A percentile compares a stretch with the other conserved stretches of the same genome.
Evolutionary conservation across 495 filamentous ascomycete genomes (phyloP).

Genomic region (Bryoglossum gracile): DNA sequence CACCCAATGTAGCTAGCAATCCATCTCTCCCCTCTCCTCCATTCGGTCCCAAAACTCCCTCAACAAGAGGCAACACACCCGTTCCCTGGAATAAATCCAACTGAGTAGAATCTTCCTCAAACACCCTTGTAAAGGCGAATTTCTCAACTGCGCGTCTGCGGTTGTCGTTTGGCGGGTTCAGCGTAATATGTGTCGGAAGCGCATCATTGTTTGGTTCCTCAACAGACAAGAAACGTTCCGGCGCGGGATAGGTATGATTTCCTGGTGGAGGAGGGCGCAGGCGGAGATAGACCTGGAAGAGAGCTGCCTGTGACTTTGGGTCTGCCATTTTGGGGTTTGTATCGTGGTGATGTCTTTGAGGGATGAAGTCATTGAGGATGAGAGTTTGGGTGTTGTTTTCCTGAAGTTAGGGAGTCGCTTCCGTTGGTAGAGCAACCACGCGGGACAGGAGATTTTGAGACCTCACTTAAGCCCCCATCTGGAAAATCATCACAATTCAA

Average conservation of each 20-base stretch:
- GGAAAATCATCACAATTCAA: no score
- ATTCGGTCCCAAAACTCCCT: conserved; percentile 62
- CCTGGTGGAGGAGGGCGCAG: conserved; percentile 61
- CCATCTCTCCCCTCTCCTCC: conserved; percentile 80
- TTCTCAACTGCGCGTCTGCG: conserved; percentile 82
- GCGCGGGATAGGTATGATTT: conserved; percentile 24
- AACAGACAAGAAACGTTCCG: conserved; percentile 72
- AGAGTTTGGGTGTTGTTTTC: conserved; percentile 1
- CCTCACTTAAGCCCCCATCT: no score
- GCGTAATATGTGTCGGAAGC: conserved; percentile 72
- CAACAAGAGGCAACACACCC: conserved; percentile 64
- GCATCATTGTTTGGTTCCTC: conserved; percentile 48
- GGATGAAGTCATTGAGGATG: conserved; percentile 1
- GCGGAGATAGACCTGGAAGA: conserved; percentile 91
- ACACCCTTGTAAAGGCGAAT: conserved; percentile 91
- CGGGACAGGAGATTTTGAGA: no score
- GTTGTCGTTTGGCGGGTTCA: conserved; percentile 72
- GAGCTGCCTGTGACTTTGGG: conserved; percentile 29
- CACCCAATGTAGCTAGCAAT: conserved; percentile 82
- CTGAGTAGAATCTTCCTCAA: conserved; percentile 77
- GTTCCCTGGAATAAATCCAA: conserved; percentile 83
- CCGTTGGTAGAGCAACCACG: conserved; percentile 8
- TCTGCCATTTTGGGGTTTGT: conserved; percentile 12
- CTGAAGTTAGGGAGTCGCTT: background rate
- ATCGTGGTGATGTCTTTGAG: conserved; percentile 4